Base-by-base conservation (phyloP, 257 asterid genomes). In the Solanum verrucosum region DNA sequence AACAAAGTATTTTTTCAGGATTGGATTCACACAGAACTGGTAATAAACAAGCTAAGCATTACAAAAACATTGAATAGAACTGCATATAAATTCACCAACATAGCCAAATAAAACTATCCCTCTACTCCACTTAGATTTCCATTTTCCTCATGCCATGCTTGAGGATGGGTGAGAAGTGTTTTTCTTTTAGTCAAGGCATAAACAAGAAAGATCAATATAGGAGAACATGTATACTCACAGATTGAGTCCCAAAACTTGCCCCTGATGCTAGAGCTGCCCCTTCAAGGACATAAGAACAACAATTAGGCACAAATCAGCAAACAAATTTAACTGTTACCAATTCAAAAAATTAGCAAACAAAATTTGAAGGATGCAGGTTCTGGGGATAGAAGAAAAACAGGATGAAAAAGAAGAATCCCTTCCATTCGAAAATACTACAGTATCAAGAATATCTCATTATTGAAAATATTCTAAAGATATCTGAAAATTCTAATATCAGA, bases 221-320 rank as follows among this genome's bases (percentile, higher is more conserved):
- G 68, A 83, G 63, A 68, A 42, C 40, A 65, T 27, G 44, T 85
- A 44, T 88, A 95, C 98, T 96, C 91, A 97, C 99, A 7, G 98
- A 91, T 89, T 84, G 71, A 84, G 94, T 91, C 90, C 94, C 96
- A 85, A 96, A 96, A 95, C 99, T 97, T 83, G 95, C 90, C 89
- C 98, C 98, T 37, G 98, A 95, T 91, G 97, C 97, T 68, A 92
- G 83, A 87, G 93, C 94, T 88, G 98, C 94, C 88, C 98, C 98
- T 97, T 86, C 56, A 72, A 77, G 79, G 90, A 88, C 87, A 91
- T 84, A 23, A 87, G 86, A 88, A 40, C 27, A 68, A 65, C 65
- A 63, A 33, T 52, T 46, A 86, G 86, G 75, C 90, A 67, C 75
- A 85, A 71, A 68, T 20, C 20, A 60, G 46, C 78, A 85, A 21